Percentiles rank a stretch among this genome's conserved stretches.
Conservation (phyloP, 805 yeast genomes). For the Candida maris region DNA sequence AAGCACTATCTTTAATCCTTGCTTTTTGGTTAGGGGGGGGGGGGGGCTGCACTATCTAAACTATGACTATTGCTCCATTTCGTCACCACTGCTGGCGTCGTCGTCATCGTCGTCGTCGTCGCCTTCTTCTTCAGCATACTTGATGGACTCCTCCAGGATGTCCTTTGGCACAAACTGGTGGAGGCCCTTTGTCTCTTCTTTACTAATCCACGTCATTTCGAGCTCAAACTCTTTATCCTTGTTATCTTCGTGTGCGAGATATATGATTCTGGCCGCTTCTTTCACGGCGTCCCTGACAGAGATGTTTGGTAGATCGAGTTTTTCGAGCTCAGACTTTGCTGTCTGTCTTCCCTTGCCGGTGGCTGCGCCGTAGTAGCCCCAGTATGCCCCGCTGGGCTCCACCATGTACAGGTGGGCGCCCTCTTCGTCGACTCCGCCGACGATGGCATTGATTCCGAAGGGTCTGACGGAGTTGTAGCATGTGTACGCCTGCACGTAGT, state of each 20-base stretch:
- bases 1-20: too few relatives aligned
- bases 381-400: constrained; percentile 94
- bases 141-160: constrained; percentile 76
- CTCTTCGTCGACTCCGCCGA: constrained; percentile 88
- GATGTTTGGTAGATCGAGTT: constrained; percentile 68
- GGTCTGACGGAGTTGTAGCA: constrained; percentile 97
- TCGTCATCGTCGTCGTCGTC: constrained; percentile 59
- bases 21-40: too few relatives aligned
- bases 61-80: constrained; percentile 34
- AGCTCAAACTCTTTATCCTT: constrained; percentile 96
- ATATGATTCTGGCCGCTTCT: constrained; percentile 90
- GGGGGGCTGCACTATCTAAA: too few relatives aligned
- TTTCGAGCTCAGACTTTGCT: constrained; percentile 96
- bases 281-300: constrained; percentile 80
- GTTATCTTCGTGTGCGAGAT: constrained; percentile 94
- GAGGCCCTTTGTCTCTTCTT: constrained; percentile 68
- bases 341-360: constrained; percentile 97
- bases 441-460: constrained; percentile 87
- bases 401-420: constrained; percentile 91
- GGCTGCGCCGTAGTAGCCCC: constrained; percentile 98
- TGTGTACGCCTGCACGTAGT: constrained; percentile 92
- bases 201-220: constrained; percentile 86
- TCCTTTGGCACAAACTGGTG: constrained; percentile 82
- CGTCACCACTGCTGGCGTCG: constrained; percentile 33
- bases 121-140: constrained; percentile 77